Conservation (phyloP, 176 grass and related monocot genomes). For the Zoysia pacifica region DNA sequence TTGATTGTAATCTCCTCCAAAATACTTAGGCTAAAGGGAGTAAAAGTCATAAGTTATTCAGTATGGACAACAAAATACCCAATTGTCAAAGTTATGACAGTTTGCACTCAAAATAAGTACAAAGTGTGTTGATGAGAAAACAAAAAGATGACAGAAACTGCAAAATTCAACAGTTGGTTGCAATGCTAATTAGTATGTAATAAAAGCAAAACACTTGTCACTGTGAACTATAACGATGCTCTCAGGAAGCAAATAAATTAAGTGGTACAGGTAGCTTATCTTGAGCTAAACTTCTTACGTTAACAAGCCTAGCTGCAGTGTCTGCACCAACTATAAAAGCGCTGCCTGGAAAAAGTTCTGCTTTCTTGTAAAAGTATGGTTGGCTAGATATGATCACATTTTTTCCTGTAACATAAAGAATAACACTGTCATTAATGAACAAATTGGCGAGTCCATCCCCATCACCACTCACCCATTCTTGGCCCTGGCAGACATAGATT, state of each 20-base stretch:
- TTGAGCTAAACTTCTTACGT: constrained; percentile 57
- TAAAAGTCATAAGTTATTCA: constrained; percentile 42
- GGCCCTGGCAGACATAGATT: background rate
- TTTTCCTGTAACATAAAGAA: constrained; percentile 68
- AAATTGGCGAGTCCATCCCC: background rate
- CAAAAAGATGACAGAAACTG: constrained; percentile 1
- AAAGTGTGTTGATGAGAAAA: constrained; percentile 2
- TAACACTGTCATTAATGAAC: constrained; percentile 28
- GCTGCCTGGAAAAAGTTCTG: constrained; percentile 81
- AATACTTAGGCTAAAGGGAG: constrained; percentile 83
- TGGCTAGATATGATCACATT: constrained; percentile 94
- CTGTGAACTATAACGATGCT: background rate
- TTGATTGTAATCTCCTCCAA: constrained; percentile 68
- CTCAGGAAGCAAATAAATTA: constrained; percentile 1
- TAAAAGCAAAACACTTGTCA: constrained; percentile 13
- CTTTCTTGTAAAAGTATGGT: constrained; percentile 98
- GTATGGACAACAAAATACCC: constrained; percentile 28
- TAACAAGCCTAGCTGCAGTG: constrained; percentile 86
- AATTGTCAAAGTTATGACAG: constrained; percentile 28
- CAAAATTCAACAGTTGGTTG: background rate
- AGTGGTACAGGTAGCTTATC: constrained; percentile 4
- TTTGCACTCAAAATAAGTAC: constrained; percentile 15
- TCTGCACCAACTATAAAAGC: constrained; percentile 93
- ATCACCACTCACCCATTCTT: background rate
- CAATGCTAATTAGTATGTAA: constrained; percentile 12